A percentile compares a stretch with the other conserved stretches of the same genome.
phyloP scores from a whole-genome alignment of 768 basidiomycete genomes.

The Porphyrellus cyaneotinctus region DNA sequence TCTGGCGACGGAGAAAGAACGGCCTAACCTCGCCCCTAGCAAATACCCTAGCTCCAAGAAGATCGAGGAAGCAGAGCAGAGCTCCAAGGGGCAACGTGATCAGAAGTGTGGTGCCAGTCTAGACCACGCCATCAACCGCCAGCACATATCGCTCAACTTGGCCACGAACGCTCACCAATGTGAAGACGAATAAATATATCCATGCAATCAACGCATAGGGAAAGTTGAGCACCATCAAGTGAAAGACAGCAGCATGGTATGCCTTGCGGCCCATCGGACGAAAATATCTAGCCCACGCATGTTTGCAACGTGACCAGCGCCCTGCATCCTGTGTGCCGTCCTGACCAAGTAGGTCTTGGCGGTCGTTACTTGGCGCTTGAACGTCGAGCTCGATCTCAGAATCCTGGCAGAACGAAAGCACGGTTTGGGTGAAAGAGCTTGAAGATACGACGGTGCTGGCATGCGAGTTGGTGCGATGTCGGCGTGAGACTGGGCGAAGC shows the following conservation, averaged over 20 bases:
- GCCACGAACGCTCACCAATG: conserved; percentile 52
- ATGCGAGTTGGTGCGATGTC: conserved; percentile 56
- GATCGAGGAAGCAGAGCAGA: conserved; percentile 70
- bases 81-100: conserved; percentile 75
- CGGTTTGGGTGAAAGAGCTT: conserved; percentile 58
- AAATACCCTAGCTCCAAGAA: conserved; percentile 69
- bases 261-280: conserved; percentile 49
- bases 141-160: conserved; percentile 8
- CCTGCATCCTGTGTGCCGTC: not conserved
- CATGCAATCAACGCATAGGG: conserved; percentile 76
- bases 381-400: conserved; percentile 40
- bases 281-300: conserved; percentile 57
- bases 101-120: conserved; percentile 80
- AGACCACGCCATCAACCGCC: conserved; percentile 16
- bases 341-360: conserved; percentile 12
- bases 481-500: conserved; percentile 29
- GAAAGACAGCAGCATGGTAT: conserved; percentile 67
- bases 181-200: conserved; percentile 76
- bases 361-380: conserved; percentile 23
- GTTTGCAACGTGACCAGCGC: conserved; percentile 13
- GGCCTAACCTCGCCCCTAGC: conserved; percentile 61
- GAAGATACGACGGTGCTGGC: conserved; percentile 47
- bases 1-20: not conserved
- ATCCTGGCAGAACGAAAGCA: conserved; percentile 66
- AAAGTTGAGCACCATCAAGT: conserved; percentile 71